Evolutionary conservation across 202 grass and related monocot genomes (phyloP).

Genomic region (Panicum hallii): DNA sequence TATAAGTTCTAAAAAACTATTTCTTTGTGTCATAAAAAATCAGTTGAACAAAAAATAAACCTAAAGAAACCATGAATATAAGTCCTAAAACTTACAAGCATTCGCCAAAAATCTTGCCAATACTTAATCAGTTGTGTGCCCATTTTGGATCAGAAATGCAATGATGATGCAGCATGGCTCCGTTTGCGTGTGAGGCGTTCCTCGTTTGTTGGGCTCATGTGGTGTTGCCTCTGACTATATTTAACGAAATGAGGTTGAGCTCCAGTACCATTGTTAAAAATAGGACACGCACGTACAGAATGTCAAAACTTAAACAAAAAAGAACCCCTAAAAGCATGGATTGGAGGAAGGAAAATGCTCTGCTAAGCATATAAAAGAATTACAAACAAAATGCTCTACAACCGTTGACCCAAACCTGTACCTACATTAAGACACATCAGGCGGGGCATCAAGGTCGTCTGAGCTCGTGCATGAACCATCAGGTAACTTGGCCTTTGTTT

Average conservation of each 20-base stretch:
- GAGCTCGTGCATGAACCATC: conserved; percentile 39
- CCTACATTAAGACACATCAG: background rate
- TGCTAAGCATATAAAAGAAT: background rate
- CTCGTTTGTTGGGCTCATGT: conserved; percentile 7
- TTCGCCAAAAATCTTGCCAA: background rate
- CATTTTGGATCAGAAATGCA: background rate
- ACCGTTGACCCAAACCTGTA: conserved; percentile 6
- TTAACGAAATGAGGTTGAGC: conserved; percentile 10
- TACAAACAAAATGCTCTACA: background rate
- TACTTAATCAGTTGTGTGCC: background rate
- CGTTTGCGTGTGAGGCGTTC: background rate
- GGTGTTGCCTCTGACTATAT: background rate
- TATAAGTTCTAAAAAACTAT: too few species aligned
- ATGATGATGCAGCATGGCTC: background rate
- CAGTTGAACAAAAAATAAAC: background rate
- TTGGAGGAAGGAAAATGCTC: background rate
- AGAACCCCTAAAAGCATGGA: background rate
- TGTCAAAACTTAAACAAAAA: conserved; percentile 1
- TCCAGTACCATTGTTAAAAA: background rate
- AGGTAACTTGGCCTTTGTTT: conserved; percentile 11
- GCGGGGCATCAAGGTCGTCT: background rate
- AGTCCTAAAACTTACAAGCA: background rate
- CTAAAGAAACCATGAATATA: background rate
- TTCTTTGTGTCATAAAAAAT: background rate
- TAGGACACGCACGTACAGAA: background rate